Evolutionary conservation across 257 asterid species (phyloP), one percentile per base, ranked within the genome.

Genomic region (Salvia splendens): DNA sequence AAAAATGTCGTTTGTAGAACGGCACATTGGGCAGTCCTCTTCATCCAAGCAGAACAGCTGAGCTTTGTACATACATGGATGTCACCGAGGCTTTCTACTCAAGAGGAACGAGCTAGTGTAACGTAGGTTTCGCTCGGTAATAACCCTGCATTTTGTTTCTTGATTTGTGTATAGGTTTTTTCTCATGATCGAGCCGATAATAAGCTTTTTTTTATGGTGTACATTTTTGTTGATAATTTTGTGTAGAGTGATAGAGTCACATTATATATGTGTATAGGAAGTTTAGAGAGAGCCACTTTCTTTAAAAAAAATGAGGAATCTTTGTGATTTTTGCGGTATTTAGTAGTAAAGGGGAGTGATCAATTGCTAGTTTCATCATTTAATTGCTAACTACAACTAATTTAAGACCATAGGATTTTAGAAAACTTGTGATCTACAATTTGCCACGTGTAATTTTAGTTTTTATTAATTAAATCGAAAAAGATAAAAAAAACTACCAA

Each of bases 21-120:
- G 61, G 78, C 87, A 82, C 68, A 69, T 63, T 16, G 75, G 76
- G 64, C 71, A 68, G 65, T 64, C 83, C 47, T 71, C 91, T 54
- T 70, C 85, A 55, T 70, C 85, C n/a, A 42, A 20, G 32, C 71
- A 64, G 15, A 71, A 8, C 14, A 40, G 38, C 48, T 38, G 68
- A 64, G 43, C 43, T 57, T 12, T 78, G 79, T 76, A 74, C 69
- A 74, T 69, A 77, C 61, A 47, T 66, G 33, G 75, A 64, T 42
- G 6, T 70, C 54, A 33, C 10, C 1, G 30, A 24, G 54, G 69
- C 74, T 46, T 60, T 64, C 62, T 68, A 75, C 16, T 49, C 24
- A 36, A 12, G 60, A 66, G 55, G 72, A 30, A 75, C 70, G 67
- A 61, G 60, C 63, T 67, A 61, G 63, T 56, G 43, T 33, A 5